A percentile compares a stretch with the other conserved stretches of the same genome.
Evolutionary conservation across 352 stramenopile species (phyloP).

Genomic region (Blastocystis sp.): DNA sequence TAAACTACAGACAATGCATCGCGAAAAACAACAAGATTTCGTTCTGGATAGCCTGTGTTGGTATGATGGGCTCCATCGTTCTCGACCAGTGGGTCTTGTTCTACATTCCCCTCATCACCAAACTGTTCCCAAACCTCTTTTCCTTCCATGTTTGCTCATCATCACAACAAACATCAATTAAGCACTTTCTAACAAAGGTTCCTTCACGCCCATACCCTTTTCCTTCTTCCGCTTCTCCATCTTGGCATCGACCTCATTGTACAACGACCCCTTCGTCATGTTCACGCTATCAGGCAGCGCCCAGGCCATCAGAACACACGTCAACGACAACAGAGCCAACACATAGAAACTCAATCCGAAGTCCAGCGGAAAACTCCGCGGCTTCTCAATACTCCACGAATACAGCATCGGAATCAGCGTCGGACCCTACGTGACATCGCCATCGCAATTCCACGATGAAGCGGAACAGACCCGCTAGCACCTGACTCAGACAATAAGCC

Average conservation of each 20-base stretch:
- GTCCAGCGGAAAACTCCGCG: slow-evolving; percentile 3
- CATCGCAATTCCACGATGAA: background rate
- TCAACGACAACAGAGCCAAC: background rate
- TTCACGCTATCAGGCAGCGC: slow-evolving; percentile 18
- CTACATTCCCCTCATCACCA: background rate
- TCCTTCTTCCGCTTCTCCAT: slow-evolving; percentile 13
- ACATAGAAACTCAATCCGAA: slow-evolving; percentile 41
- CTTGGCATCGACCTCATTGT: slow-evolving; percentile 8
- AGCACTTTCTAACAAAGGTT: slow-evolving; percentile 12
- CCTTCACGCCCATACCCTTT: background rate
- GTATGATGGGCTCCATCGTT: background rate
- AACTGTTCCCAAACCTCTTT: background rate
- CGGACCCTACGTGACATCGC: background rate
- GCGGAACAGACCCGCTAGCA: slow-evolving; percentile 2
- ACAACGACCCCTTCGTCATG: slow-evolving; percentile 15
- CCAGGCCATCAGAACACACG: background rate
- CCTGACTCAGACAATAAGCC: slow-evolving; percentile 46
- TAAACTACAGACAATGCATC: slow-evolving; percentile 20
- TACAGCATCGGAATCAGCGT: slow-evolving; percentile 42
- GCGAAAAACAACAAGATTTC: background rate
- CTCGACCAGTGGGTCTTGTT: background rate
- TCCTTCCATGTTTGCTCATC: background rate
- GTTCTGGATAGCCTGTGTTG: background rate
- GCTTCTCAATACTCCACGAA: slow-evolving; percentile 48
- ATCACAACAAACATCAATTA: slow-evolving; percentile 17